Evolutionary conservation across 2,329 filamentous ascomycete species (phyloP), one percentile per base, ranked within the genome.

Genomic region (Sordariomycetes sp.): DNA sequence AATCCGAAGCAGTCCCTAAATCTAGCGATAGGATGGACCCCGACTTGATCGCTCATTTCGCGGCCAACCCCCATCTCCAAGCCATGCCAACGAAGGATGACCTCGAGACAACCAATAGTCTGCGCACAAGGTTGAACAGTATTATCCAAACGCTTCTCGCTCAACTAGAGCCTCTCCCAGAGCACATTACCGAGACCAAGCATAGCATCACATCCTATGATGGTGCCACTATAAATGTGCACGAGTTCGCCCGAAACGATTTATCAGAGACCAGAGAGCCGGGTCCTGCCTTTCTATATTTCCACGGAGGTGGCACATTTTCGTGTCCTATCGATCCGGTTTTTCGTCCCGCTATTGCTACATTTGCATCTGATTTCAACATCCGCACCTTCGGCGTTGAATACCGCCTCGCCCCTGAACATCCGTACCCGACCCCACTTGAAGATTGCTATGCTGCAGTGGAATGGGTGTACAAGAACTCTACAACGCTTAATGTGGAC

Each of bases 381-480:
- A 46, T 64, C 2, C 54, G 53, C 6, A 45, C 60, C 21, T 50
- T 62, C 27, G 49, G 49, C 1, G 46, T 64, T 14, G 57, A 64
- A 15, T 68, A 65, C 43, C 54, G 63, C 2, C 49, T 63, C 1
- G 56, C 63, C 0, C 64, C 64, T 0, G 64, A 68, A 37, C 38
- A 58, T 18, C 51, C 46, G 1, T 54, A 54, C 9, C 59, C 63
- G 0, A 44, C 44, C 1, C 52, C 50, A 0, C 41, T 56, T 0
- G 53, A 59, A 28, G 63, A 68, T 38, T 50, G 50, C 33, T 59
- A 59, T 38, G 50, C 49, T 0, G 48, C 39, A 0, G 32, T 58
- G 1, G 15, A 38, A 12, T 58, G 47, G 46, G 18, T 57, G 1
- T 35, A 39, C 2, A 34, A 40, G 5, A 42, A 53, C 25, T 44